These are phyloP conservation scores for Daldinia decipiens DNA, from an alignment of 495 filamentous ascomycete genomes.

Conservation along the genomic window DNA sequence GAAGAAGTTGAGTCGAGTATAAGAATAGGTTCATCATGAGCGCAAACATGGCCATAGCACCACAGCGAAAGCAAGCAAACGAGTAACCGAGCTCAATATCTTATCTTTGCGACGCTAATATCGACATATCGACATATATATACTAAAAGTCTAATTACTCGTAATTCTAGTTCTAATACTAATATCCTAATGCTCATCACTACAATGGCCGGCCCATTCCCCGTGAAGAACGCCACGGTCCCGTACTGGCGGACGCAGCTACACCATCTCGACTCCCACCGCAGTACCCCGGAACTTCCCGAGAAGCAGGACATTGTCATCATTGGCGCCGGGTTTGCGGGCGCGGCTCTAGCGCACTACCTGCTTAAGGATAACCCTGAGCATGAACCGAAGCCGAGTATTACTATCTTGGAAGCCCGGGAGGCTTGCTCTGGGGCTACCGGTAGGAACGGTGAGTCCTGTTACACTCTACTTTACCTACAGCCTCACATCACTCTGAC, in stretches of 20 bases:
- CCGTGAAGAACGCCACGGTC: slow-evolving; percentile 47
- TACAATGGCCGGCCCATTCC: slow-evolving; percentile 38
- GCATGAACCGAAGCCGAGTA: slow-evolving; percentile 41
- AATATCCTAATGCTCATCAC: background rate
- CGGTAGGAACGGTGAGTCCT: slow-evolving; percentile 60
- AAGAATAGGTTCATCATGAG: background rate
- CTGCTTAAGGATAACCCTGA: slow-evolving; percentile 39
- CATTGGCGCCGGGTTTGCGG: slow-evolving; percentile 52
- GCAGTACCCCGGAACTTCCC: slow-evolving; percentile 50
- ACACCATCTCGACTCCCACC: slow-evolving; percentile 52
- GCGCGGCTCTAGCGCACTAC: slow-evolving; percentile 45
- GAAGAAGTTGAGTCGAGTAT: slow-evolving; percentile 4
- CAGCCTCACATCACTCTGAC: slow-evolving; percentile 54
- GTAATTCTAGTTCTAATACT: slow-evolving; percentile 24
- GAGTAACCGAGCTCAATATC: background rate
- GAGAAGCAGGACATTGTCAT: slow-evolving; percentile 50
- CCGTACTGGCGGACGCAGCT: slow-evolving; percentile 54
- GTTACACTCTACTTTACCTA: slow-evolving; percentile 45
- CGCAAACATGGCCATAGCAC: background rate
- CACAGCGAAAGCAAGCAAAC: background rate
- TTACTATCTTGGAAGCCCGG: slow-evolving; percentile 76
- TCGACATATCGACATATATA: background rate
- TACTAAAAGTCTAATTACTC: background rate
- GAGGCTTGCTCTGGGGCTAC: slow-evolving; percentile 79
- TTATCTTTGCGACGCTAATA: background rate